phyloP scores from a whole-genome alignment of 192 early-diverging fungal genomes.

The Thamnidium elegans region DNA sequence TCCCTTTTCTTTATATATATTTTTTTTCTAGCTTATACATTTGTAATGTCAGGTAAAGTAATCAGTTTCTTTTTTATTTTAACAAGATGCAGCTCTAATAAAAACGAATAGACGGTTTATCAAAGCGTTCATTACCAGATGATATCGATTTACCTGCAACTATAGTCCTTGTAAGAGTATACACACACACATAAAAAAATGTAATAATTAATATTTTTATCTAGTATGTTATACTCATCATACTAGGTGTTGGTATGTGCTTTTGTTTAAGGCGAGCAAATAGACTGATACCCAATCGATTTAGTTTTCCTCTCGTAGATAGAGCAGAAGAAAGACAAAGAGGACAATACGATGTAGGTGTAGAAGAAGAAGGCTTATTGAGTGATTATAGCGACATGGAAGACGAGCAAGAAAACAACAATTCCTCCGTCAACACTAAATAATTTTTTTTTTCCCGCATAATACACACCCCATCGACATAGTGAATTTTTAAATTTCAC shows the following conservation, averaged over 20 bases:
- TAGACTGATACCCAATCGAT: conserved; percentile 25
- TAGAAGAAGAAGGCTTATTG: conserved; percentile 21
- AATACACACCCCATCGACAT: too few species aligned
- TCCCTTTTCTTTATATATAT: not conserved
- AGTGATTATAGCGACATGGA: conserved; percentile 8
- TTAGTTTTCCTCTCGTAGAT: conserved; percentile 18
- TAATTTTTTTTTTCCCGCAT: too few species aligned
- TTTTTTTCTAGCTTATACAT: not conserved
- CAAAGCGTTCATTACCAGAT: conserved; percentile 4
- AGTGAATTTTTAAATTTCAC: too few species aligned
- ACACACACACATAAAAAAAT: too few species aligned
- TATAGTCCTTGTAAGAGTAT: conserved; percentile 17
- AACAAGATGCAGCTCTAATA: too few species aligned
- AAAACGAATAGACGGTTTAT: too few species aligned
- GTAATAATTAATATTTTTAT: not conserved
- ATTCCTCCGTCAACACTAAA: too few species aligned
- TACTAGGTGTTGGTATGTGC: conserved; percentile 25
- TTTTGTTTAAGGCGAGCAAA: conserved; percentile 25
- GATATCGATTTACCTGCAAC: conserved; percentile 17
- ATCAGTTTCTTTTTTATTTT: too few species aligned
- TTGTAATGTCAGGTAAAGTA: not conserved
- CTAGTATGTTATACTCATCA: conserved; percentile 19
- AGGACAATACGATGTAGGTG: not conserved
- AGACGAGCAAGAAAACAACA: too few species aligned
- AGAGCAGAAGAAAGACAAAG: not conserved